Base-by-base conservation (phyloP, 2,329 filamentous ascomycete genomes). In the Diaporthe sp. region DNA sequence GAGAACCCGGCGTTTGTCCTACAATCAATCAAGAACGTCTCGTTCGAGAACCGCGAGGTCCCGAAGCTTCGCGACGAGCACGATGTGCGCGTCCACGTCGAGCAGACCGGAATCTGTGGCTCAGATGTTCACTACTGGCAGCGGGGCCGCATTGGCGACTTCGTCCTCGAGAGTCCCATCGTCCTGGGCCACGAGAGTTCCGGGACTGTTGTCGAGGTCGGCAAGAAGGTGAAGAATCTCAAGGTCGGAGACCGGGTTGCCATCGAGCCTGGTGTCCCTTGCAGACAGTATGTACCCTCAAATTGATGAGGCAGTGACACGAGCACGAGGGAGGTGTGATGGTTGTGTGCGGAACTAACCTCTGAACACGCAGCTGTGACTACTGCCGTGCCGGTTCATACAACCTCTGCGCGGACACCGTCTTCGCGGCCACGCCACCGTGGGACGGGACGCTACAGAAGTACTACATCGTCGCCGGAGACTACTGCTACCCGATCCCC, bases 381-480 rank as follows among this genome's bases (percentile, higher is more conserved):
- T 81, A 83, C 73, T 89, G 87, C 78, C 82, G 84, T 6, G 73
- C 76, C 0, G 86, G 86, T 3, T 55, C 68, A 3, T 87, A 87
- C 79, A 84, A 87, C 57, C 79, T 87, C 1, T 85, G 86, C 76
- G 78, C 81, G 0, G 82, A 87, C 53, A 89, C 83, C 1, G 79
- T 86, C 8, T 90, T 90, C 75, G 88, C 88, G 10, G 88, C 87
- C 0, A 87, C 85, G 0, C 88, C 88, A 0, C 88, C 88, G 0
- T 84, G 84, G 74, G 84, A 88, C 72, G 88, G 88, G 2, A 89
- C 87, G 0, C 80, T 90, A 15, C 81, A 83, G 4, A 88, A 86
- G 76, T 90, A 87, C 79, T 90, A 87, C 79, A 83, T 82, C 49
- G 83, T 85, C 0, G 84, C 87, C 0, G 82, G 84, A 0, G 87